Evolutionary conservation across 208 protist genomes (phyloP).

Genomic region (Leishmania tarentolae): DNA sequence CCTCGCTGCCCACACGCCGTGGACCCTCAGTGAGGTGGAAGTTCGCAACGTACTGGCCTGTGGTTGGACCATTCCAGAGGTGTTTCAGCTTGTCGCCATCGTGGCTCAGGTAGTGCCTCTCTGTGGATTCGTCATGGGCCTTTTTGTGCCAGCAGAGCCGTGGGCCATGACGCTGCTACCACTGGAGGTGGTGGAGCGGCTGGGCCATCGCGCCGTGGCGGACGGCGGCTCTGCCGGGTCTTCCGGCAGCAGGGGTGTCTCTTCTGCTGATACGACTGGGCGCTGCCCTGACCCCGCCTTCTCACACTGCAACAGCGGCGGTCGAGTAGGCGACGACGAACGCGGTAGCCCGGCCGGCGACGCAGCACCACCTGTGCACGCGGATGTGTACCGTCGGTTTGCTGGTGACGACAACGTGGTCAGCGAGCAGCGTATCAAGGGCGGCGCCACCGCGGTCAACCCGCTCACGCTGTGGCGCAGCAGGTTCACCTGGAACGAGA

Average conservation of each 20-base stretch:
- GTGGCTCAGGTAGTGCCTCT: slow-evolving; percentile 74
- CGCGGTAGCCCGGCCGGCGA: neutral
- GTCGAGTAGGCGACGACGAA: neutral
- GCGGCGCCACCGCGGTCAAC: slow-evolving; percentile 27
- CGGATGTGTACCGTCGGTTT: slow-evolving; percentile 55
- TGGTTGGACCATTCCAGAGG: slow-evolving; percentile 79
- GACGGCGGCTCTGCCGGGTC: slow-evolving; percentile 3
- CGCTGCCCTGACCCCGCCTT: slow-evolving; percentile 9
- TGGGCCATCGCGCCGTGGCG: slow-evolving; percentile 34
- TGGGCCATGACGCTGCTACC: slow-evolving; percentile 69
- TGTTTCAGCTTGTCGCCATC: slow-evolving; percentile 76
- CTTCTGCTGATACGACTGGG: neutral
- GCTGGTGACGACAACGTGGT: slow-evolving; percentile 67
- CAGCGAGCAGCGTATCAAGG: slow-evolving; percentile 73
- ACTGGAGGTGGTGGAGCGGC: slow-evolving; percentile 27
- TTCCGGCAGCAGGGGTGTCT: neutral
- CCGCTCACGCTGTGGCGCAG: slow-evolving; percentile 54
- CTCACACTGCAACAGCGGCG: slow-evolving; percentile 1
- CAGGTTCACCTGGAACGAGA: slow-evolving; percentile 78
- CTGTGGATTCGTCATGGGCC: slow-evolving; percentile 74
- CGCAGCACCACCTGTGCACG: neutral
- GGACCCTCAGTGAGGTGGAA: slow-evolving; percentile 54
- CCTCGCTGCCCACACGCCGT: slow-evolving; percentile 78
- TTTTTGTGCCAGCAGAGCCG: slow-evolving; percentile 75
- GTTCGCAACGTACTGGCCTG: slow-evolving; percentile 44